phyloP scores from a whole-genome alignment of 2,329 filamentous ascomycete species.

The Sphaceloma murrayae region DNA sequence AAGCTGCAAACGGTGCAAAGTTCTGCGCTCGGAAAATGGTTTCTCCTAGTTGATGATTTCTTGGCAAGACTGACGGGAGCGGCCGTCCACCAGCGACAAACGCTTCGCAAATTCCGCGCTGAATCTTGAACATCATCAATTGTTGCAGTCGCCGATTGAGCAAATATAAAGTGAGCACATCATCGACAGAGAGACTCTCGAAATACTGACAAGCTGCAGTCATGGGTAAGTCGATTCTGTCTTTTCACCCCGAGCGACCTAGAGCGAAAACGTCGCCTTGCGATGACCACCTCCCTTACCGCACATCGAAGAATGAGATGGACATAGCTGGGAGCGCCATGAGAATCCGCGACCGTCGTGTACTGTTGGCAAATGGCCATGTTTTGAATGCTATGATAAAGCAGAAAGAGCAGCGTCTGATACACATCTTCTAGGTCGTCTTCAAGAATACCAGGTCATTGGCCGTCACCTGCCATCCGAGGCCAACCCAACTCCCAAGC shows the following conservation, averaged over 20 bases:
- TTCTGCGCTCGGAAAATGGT: slow-evolving; percentile 1
- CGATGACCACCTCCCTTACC: neutral
- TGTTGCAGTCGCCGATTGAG: slow-evolving; percentile 12
- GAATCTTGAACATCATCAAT: slow-evolving; percentile 15
- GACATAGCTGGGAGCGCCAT: too few relatives aligned
- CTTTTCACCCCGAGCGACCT: too few relatives aligned
- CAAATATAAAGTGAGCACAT: slow-evolving; percentile 22
- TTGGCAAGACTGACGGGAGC: slow-evolving; percentile 4
- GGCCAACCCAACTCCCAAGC: slow-evolving; percentile 90
- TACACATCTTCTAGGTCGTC: slow-evolving; percentile 64
- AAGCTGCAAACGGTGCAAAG: neutral
- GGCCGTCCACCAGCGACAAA: slow-evolving; percentile 16
- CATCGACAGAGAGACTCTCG: neutral
- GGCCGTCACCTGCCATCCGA: slow-evolving; percentile 98
- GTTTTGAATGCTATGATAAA: slow-evolving; percentile 6
- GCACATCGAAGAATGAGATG: too few relatives aligned
- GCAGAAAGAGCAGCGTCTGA: slow-evolving; percentile 23
- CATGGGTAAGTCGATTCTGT: slow-evolving; percentile 49
- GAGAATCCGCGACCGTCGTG: too few relatives aligned
- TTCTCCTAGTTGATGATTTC: neutral
- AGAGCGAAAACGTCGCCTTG: too few relatives aligned
- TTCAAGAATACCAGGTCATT: slow-evolving; percentile 99
- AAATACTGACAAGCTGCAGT: slow-evolving; percentile 31
- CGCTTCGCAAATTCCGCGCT: slow-evolving; percentile 14
- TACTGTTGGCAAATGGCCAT: too few relatives aligned